A percentile compares a stretch with the other conserved stretches of the same genome.
Conservation (phyloP, 192 early-diverging fungal species). For the Diversispora eburnea region DNA sequence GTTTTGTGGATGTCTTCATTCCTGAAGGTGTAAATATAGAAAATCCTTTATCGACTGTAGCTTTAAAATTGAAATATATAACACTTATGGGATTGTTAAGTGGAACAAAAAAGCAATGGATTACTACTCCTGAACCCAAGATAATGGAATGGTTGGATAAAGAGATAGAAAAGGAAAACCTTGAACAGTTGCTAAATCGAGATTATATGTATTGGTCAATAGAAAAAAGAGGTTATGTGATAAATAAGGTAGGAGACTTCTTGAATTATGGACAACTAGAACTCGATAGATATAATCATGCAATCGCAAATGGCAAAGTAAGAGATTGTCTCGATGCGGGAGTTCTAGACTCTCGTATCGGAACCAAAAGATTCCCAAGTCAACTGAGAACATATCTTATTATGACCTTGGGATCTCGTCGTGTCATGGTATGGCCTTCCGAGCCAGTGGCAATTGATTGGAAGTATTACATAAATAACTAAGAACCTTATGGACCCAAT, state of each 20-base stretch:
- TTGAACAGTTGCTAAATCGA: not conserved
- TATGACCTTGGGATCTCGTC: not conserved
- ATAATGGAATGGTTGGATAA: not conserved
- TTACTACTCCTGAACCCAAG: not conserved
- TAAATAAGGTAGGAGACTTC: not conserved
- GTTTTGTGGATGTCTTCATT: not conserved
- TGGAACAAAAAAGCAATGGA: not conserved
- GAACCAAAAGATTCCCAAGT: not conserved
- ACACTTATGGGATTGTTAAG: not conserved
- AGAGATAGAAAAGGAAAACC: not conserved
- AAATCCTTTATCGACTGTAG: not conserved
- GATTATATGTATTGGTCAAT: not conserved
- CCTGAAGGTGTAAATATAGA: not conserved
- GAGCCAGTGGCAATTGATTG: not conserved
- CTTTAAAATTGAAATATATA: not conserved
- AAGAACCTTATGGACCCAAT: no score
- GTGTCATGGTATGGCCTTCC: not conserved
- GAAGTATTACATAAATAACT: no score
- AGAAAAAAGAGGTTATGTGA: not conserved
- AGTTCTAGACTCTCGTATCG: not conserved
- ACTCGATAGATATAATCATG: not conserved
- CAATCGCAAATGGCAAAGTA: not conserved
- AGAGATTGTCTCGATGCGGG: not conserved
- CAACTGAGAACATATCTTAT: not conserved
- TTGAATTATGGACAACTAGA: not conserved